Base-by-base conservation (phyloP, 345 rosid genomes). In the Linum usitatissimum region DNA sequence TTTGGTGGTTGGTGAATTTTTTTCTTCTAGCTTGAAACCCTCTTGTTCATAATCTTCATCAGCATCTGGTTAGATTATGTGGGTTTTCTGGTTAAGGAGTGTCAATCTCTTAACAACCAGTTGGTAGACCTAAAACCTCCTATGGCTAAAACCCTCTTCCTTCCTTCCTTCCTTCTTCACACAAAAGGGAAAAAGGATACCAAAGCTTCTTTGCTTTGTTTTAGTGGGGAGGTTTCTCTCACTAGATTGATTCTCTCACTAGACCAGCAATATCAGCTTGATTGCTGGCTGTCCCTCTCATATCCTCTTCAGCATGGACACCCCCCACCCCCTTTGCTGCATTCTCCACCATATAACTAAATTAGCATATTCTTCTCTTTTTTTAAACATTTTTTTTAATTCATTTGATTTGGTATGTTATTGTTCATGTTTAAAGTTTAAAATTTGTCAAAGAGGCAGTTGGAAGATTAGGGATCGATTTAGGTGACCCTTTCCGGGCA, bases 91-190 rank as follows among this genome's bases (percentile, higher is more conserved):
- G 91, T 88, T 80, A 70, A 79, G 77, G 81, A 75, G 81, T 76
- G 5, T 81, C 83, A 75, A 82, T 89, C 88, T 72, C 76, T 45
- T 83, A 75, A 86, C 85, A 23, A 92, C 90, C 88, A 90, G 99
- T 86, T 83, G 97, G 99, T 87, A 65, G 91, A 91, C 87, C 97
- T 92, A 87, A 90, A 86, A 74, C 78, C 80, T 71, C 73, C 71
- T 34, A 34, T 34, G 31, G 69, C 75, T 79, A 77, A 84, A 81
- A 77, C 76, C 70, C 30, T 67, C 13, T 45, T 45, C 51, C 15
- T 40, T 40, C 48, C 13, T 45, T 45, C 51, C 15, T 40, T 40
- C 48, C 48, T 40, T 40, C 48, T 40, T 40, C 48, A 40, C 18
- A 63, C 53, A 57, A 65, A 53, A 21, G 56, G 63, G 28, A 2